Base-by-base conservation (phyloP, 2,329 filamentous ascomycete genomes). In the Monilinia fructicola region DNA sequence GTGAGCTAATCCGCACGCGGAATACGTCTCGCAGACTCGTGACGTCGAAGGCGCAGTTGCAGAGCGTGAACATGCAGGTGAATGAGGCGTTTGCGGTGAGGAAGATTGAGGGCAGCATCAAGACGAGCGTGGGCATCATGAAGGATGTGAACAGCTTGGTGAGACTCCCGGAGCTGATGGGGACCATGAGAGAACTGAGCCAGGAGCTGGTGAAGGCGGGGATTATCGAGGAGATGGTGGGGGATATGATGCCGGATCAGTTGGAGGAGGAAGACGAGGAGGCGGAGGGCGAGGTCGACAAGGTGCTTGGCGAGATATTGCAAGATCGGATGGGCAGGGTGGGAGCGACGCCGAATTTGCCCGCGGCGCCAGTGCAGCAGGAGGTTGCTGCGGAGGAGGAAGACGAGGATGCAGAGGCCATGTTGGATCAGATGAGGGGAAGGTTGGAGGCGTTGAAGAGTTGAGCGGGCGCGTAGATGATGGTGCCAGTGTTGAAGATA, bases 181-280 rank as follows among this genome's bases (percentile, higher is more conserved):
- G 86, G 18, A 97, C 93, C 11, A 98, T 98, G 94, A 84, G 88
- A 70, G 92, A 96, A 78, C 81, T 98, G 60, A 90, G 89, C 74
- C 84, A 89, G 67, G 95, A 98, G 83, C 80, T 98, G 72, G 90
- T 97, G 78, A 96, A 93, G 81, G 94, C 95, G 2, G 95, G 94
- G 21, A 94, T 99, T 71, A 96, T 98, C 68, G 94, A 98, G 82
- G 95, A 99, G 81, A 97, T 98, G 91, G 88, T 96, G 5, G 91
- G 89, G 58, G 94, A 98, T 77, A 88, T 84, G 54, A 81, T 98
- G 71, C 92, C 93, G n/a, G 85, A 89, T 71, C 89, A 93, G 67
- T 79, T 89, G 62, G 81, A 92, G 61, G 88, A 90, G 67, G 87
- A 91, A 67, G 91, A 92, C 69, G 90, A 88, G 7, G 89, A 92